phyloP scores from a whole-genome alignment of 139 green algal species.

The Limnomonas spitsbergensis region DNA sequence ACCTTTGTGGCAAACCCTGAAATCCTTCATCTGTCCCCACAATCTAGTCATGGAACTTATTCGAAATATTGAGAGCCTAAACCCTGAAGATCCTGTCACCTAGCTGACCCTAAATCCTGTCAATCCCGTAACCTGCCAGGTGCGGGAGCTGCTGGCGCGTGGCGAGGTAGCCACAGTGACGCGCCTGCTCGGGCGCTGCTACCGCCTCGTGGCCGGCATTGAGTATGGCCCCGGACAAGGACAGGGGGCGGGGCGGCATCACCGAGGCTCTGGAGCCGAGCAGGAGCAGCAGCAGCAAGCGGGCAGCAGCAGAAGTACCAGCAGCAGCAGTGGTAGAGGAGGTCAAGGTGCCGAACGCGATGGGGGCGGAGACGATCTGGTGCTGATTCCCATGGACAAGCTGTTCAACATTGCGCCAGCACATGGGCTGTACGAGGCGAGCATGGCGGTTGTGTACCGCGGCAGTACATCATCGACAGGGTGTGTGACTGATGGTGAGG shows the following conservation, averaged over 20 bases:
- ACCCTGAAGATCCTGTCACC: too few species aligned
- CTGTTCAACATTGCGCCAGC: neutral
- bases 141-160: conserved; percentile 39
- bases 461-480: too few species aligned
- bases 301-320: neutral
- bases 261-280: neutral
- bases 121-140: too few species aligned
- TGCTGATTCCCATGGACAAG: neutral
- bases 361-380: neutral
- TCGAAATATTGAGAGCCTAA: too few species aligned
- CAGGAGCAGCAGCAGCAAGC: neutral
- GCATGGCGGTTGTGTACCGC: neutral
- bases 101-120: too few species aligned
- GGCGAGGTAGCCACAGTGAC: conserved; percentile 43
- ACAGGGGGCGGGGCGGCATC: neutral
- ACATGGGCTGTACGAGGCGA: neutral
- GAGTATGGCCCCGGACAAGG: neutral
- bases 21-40: too few species aligned
- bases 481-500: neutral
- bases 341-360: neutral
- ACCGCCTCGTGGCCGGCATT: conserved; percentile 38
- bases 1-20: too few species aligned
- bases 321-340: neutral
- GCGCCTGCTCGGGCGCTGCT: conserved; percentile 38
- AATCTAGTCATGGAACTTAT: too few species aligned